Evolutionary conservation across 164 flowering plant species (phyloP).

Genomic region (Paratinospora sagittata): DNA sequence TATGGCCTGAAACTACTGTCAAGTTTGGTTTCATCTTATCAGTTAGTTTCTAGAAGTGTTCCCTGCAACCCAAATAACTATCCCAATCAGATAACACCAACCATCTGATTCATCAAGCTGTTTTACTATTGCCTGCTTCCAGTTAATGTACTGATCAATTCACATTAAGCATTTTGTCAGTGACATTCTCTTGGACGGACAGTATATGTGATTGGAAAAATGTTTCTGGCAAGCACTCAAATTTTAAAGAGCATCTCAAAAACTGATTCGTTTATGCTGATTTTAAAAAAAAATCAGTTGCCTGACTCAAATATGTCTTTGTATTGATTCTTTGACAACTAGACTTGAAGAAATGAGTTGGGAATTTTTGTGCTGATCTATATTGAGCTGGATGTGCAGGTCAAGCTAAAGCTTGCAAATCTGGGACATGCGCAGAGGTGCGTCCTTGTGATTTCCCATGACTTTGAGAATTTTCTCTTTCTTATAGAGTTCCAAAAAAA

Average conservation of each 20-base stretch:
- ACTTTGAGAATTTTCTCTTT: conserved; percentile 1
- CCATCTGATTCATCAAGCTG: neutral
- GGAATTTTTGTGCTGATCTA: conserved; percentile 4
- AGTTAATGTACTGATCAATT: neutral
- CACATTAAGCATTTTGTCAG: neutral
- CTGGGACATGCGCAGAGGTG: conserved; percentile 90
- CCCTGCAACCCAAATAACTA: too few species aligned
- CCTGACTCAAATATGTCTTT: neutral
- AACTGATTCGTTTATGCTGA: neutral
- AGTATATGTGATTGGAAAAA: neutral
- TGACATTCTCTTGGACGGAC: neutral
- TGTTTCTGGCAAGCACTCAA: too few species aligned
- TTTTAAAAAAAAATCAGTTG: neutral
- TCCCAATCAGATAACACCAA: too few species aligned
- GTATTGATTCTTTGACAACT: neutral
- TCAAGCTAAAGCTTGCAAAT: conserved; percentile 68
- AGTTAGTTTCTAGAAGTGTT: neutral
- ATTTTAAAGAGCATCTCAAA: neutral
- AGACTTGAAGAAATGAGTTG: neutral
- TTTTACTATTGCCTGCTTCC: neutral
- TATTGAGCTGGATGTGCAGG: conserved; percentile 43
- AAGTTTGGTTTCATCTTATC: neutral
- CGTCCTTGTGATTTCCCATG: conserved; percentile 12
- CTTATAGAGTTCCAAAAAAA: too few species aligned
- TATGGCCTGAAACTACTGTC: neutral